Conservation (phyloP, 2,329 filamentous ascomycete genomes). For the Paraphaeosphaeria minitans region DNA sequence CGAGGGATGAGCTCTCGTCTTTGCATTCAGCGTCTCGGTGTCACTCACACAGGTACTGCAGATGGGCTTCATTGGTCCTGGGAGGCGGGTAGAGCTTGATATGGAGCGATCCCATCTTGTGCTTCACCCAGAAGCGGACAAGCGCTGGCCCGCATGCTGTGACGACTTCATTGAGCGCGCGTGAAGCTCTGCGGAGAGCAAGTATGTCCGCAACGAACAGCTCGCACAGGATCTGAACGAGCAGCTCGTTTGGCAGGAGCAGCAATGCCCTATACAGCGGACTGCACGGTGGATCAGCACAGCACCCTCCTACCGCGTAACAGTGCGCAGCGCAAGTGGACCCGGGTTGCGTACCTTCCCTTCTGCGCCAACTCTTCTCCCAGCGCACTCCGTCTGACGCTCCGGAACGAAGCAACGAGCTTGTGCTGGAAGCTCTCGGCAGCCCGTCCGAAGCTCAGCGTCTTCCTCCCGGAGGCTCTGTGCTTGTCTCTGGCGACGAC, state of each 20-base stretch:
- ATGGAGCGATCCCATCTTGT: slow-evolving; percentile 41
- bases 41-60: slow-evolving; percentile 34
- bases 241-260: slow-evolving; percentile 42
- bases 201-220: slow-evolving; percentile 42
- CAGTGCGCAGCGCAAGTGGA: neutral
- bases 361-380: slow-evolving; percentile 25
- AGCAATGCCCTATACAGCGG: slow-evolving; percentile 40
- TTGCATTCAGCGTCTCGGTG: neutral
- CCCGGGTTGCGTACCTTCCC: slow-evolving; percentile 28
- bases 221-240: slow-evolving; percentile 41
- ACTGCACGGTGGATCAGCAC: slow-evolving; percentile 22
- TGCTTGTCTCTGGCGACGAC: slow-evolving; percentile 17
- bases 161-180: slow-evolving; percentile 39
- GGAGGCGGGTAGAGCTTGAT: slow-evolving; percentile 43
- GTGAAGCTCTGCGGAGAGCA: slow-evolving; percentile 38
- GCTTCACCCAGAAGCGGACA: slow-evolving; percentile 43
- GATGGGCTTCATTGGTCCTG: slow-evolving; percentile 33
- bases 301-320: neutral
- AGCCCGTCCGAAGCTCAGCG: slow-evolving; percentile 37
- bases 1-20: neutral
- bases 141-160: slow-evolving; percentile 38
- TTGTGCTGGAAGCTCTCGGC: slow-evolving; percentile 40
- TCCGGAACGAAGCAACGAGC: slow-evolving; percentile 39
- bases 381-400: slow-evolving; percentile 30
- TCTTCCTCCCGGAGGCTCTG: slow-evolving; percentile 31